These are phyloP conservation scores for Solanum rostratum DNA, from an alignment of 257 asterid species.

Conservation along the genomic window DNA sequence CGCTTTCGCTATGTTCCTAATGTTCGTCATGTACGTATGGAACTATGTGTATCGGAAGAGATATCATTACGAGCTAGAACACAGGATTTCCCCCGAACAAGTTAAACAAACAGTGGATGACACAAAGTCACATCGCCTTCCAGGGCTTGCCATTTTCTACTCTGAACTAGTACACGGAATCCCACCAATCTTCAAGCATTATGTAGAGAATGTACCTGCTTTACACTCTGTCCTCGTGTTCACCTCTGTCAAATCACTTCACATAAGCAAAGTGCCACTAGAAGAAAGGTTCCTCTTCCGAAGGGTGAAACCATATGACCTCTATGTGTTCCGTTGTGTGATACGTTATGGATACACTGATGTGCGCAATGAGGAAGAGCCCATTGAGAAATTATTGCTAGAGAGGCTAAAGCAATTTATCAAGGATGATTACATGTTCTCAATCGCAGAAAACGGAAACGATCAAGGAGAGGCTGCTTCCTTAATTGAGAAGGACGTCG, in stretches of 20 bases:
- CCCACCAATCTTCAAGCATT: slow-evolving; percentile 53
- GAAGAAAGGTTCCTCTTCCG: slow-evolving; percentile 50
- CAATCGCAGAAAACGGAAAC: background rate
- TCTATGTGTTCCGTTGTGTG: slow-evolving; percentile 37
- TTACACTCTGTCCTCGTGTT: slow-evolving; percentile 38
- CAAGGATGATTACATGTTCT: slow-evolving; percentile 8
- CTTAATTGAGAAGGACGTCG: slow-evolving; percentile 11
- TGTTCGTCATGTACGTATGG: slow-evolving; percentile 41
- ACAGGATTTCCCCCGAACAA: slow-evolving; percentile 32
- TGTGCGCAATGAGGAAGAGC: slow-evolving; percentile 19
- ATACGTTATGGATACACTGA: slow-evolving; percentile 56
- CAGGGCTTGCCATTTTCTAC: slow-evolving; percentile 51
- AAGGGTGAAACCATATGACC: slow-evolving; percentile 26
- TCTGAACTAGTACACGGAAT: slow-evolving; percentile 57
- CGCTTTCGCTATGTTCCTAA: slow-evolving; percentile 24
- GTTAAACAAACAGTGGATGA: slow-evolving; percentile 11
- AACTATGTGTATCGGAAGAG: slow-evolving; percentile 31
- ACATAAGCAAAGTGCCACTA: slow-evolving; percentile 34
- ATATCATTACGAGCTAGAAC: slow-evolving; percentile 28
- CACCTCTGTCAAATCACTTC: slow-evolving; percentile 43
- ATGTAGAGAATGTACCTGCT: slow-evolving; percentile 38
- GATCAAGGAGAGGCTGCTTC: background rate
- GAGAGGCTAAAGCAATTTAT: slow-evolving; percentile 32
- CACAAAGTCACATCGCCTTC: slow-evolving; percentile 16
- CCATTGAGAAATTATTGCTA: slow-evolving; percentile 23